Evolutionary conservation across 2,329 filamentous ascomycete genomes (phyloP), one percentile per base, ranked within the genome.

Genomic region (Fusarium sp.): DNA sequence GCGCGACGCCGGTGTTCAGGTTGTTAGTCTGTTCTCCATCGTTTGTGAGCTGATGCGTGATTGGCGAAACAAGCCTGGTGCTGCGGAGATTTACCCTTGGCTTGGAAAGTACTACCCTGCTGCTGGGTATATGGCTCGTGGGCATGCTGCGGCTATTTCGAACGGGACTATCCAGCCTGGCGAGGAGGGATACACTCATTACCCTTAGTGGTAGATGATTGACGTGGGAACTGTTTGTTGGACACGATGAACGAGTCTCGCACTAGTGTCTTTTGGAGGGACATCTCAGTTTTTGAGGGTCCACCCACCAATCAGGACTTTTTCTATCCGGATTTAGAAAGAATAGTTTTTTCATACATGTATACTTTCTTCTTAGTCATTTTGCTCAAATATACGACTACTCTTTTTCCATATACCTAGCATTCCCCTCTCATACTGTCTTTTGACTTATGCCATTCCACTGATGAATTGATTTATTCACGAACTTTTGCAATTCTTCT

Each of bases 21-120:
- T 89, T 26, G 83, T 89, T 26, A 83, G 83, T 17, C 75, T 89
- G 59, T 91, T 92, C 70, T 82, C 83, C 24, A 89, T 92, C 61
- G 80, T 89, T 17, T 86, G 85, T 72, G 89, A 92, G 68, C 78
- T 92, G 53, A 91, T 92, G 89, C 83, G 89, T 32, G 89, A 92
- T 75, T 92, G 89, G 89, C 82, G 89, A 44, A 80, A 81, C 64
- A 79, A 75, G 0, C 83, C 84, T 10, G 87, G 86, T 34, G 78
- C 84, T 24, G 71, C 75, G 30, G 82, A 89, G 78, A 75, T 92
- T 6, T 78, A 91, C 59, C 88, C 89, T 14, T 90, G 83, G 77
- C 78, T 92, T 49, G 88, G 91, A 74, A 80, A 81, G 77, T 91
- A 89, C 73, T 81, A 86, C 73, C 89, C 90, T 3, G 86, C 83